Conservation (phyloP, 2,329 filamentous ascomycete genomes). For the Botrytis tulipae region DNA sequence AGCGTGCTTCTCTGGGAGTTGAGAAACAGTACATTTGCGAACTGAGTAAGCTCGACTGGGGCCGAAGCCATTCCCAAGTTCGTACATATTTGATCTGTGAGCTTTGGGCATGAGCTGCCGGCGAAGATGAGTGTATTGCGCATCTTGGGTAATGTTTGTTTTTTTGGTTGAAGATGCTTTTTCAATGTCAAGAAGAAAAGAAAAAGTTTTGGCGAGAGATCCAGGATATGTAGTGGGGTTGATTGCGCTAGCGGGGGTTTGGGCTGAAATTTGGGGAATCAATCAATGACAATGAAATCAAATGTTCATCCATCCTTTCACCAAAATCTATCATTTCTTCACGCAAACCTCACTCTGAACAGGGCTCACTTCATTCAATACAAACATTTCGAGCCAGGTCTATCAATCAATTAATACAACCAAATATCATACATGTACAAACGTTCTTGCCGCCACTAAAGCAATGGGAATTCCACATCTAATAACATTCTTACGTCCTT, state of each 20-base stretch:
- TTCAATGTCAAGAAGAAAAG: conserved; percentile 20
- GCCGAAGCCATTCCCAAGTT: conserved; percentile 65
- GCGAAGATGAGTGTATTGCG: conserved; percentile 67
- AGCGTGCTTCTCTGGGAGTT: conserved; percentile 26
- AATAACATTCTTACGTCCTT: conserved; percentile 52
- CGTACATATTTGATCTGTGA: conserved; percentile 65
- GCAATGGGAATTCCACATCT: conserved; percentile 61
- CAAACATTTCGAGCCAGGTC: background rate
- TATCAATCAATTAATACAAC: background rate
- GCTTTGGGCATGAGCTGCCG: conserved; percentile 63
- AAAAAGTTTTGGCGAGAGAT: conserved; percentile 15
- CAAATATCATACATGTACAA: background rate
- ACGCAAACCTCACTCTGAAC: background rate
- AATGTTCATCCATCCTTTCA: background rate
- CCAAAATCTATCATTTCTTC: background rate
- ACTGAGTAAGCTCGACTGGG: conserved; percentile 64
- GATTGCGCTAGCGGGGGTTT: background rate
- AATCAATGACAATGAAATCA: background rate
- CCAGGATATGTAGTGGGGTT: background rate
- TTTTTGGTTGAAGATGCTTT: background rate
- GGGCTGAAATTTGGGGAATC: background rate
- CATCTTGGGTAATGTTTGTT: conserved; percentile 43
- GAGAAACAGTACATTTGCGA: conserved; percentile 58
- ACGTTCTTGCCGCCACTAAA: conserved; percentile 26
- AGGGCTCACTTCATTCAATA: background rate